Evolutionary conservation across 208 protist species (phyloP), one percentile per base, ranked within the genome.

Genomic region (Crithidia fasciculata): DNA sequence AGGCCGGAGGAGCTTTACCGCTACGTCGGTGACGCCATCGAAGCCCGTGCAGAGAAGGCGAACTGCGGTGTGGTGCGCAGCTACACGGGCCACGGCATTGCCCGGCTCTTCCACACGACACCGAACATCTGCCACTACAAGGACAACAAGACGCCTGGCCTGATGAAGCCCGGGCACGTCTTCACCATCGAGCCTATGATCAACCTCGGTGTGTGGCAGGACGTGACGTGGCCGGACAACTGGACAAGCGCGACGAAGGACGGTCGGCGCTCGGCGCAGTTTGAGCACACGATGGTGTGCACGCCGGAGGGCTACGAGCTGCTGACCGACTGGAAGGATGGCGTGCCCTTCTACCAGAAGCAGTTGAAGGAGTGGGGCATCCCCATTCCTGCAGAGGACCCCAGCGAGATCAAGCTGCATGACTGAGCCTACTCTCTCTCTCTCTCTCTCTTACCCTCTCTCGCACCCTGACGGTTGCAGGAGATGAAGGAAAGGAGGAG

Each of bases 131-230:
- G 92, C 67, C 97, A 99, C 78, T 98, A 97, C 78, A 81, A 83
- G 57, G 91, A 95, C 62, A 98, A 97, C 84, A 97, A 98, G 83
- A 92, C 78, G 66, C 67, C 89, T 0, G 94, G 95, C n/a, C 89
- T 96, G 63, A 96, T 97, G 76, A 86, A 91, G 74, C 73, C 87
- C 8, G 98, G 98, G 9, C 95, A 99, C 80, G 91, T 98, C 53
- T 99, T 98, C 78, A 99, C 99, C 2, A 99, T 99, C 66, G 98
- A 99, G 90, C 99, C 99, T 37, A 99, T 99, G 93, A 98, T 99
- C 58, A 99, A 98, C 82, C 83, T 94, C 19, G 96, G 96, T 19
- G 85, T 72, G n/a, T 95, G 92, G 89, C 78, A 97, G 66, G 95
- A 98, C 75, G 84, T 92, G 10, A 92, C 95, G 9, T 98, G 96